Base-by-base conservation (phyloP, 345 rosid species). In the Abelmoschus esculentus region DNA sequence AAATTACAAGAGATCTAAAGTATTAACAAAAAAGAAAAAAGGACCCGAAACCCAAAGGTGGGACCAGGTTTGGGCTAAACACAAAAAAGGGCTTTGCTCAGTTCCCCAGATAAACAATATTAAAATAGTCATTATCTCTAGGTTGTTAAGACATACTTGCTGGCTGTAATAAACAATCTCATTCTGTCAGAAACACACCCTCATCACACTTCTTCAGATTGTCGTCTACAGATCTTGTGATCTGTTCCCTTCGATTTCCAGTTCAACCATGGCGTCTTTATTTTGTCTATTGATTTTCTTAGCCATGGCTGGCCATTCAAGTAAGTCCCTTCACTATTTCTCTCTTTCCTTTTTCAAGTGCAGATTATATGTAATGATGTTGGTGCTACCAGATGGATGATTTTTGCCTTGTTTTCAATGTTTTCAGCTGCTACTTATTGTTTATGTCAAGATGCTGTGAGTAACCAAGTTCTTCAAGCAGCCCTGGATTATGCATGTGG, bases 401-500 rank as follows among this genome's bases (percentile, higher is more conserved):
- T 59, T 53, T 22, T 17, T n/a, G 5, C 5, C 12, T 18, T 13
- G 42, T 9, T 36, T 49, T 22, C 29, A 44, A 7, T 7, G 59
- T 32, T 18, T 56, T 63, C 70, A 90, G 96, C 76, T 67, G 98
- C 89, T 36, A 75, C 76, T 7, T 83, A 89, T 73, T 93, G 98
- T 65, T 13, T 89, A 26, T 93, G 98, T 55, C 91, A 86, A 74
- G 91, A 86, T 73, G 96, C 86, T 40, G 7, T 84, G 52, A 28
- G 74, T 69, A 92, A 91, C 0, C 7, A 58, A 28, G 80, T 58
- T 4, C 81, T 88, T 3, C 98, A 93, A 77, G 91, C 86, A 70
- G 54, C 83, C 12, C 59, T 93, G 31, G 98, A 93, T 78, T 93
- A 86, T 71, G 98, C 98, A 1, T 93, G 98, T 73, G 98, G 96